Evolutionary conservation across 495 filamentous ascomycete species (phyloP), one percentile per base, ranked within the genome.

Genomic region (Podospora anserina): DNA sequence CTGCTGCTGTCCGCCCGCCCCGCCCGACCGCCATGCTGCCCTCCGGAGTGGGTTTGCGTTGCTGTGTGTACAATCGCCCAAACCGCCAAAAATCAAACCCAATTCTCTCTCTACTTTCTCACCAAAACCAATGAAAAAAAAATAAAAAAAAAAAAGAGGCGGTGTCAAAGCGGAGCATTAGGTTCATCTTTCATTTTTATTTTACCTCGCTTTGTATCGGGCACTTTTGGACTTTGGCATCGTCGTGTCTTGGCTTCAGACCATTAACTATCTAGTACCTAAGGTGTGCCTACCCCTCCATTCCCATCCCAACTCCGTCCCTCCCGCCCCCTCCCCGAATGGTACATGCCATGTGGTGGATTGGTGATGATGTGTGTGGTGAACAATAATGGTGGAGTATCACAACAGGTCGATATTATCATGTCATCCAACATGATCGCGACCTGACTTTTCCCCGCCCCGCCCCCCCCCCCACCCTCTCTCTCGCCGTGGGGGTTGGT

Each of bases 81-180:
- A 49, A 49, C 55, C 55, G 55, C 55, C 23, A 26, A 58, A 5
- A 58, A 58, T 58, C 3, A 9, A 9, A 19, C 9, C 23, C n/a
- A 58, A 58, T 58, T 19, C n/a, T 58, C 5, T 58, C 23, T 19
- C 55, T 23, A 23, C 23, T 23, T 23, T 23, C 4, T 58, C 30
- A 32, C 30, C 30, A 32, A 23, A 23, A 4, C 30, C 30, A 32
- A 32, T 7, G 30, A 0, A 23, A 23, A 32, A 32, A 19, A 58
- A 32, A n/a, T n/a, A 32, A 32, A 19, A 26, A 26, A 58, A 58
- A 26, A 19, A 20, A 63, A 63, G 2, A 44, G 61, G 61, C 61
- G 61, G 61, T 63, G 61, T 63, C 61, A 32, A 63, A 63, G 32
- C 61, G 61, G 61, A 63, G 28, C 55, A 49, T 61, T 23, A 16